Conservation (phyloP, 495 filamentous ascomycete species). For the Articulospora tetracladia region DNA sequence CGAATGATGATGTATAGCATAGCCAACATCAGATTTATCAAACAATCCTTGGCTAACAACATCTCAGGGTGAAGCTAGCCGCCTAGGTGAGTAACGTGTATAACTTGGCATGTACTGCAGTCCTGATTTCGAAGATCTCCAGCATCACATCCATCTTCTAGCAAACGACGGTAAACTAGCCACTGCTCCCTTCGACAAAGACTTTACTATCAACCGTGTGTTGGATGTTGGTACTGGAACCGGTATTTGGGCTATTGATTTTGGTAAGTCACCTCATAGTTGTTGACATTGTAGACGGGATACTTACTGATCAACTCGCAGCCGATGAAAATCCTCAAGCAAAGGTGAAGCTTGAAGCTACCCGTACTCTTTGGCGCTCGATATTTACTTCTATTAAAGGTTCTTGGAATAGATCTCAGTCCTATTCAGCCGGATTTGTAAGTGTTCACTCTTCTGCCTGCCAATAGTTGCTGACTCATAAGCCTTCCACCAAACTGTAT, state of each 20-base stretch:
- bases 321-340: neutral
- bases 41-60: no score
- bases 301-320: neutral
- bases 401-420: constrained; percentile 48
- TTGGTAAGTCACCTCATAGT: neutral
- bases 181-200: constrained; percentile 26
- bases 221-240: neutral
- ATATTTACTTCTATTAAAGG: constrained; percentile 22
- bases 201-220: constrained; percentile 1
- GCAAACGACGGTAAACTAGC: constrained; percentile 38
- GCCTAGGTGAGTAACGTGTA: neutral
- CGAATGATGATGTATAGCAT: constrained; percentile 43
- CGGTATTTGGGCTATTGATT: neutral
- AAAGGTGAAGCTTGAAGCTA: neutral
- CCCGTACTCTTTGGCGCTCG: constrained; percentile 2
- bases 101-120: no score
- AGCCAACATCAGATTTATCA: no score
- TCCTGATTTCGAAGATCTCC: constrained; percentile 28
- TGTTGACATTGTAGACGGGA: neutral
- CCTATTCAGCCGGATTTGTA: constrained; percentile 42
- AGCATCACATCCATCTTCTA: constrained; percentile 43
- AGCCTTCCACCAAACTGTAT: constrained; percentile 45
- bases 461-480: constrained; percentile 33
- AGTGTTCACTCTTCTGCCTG: constrained; percentile 30
- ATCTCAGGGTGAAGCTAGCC: neutral